phyloP scores from a whole-genome alignment of 768 basidiomycete species.

The Podaxis sp. region DNA sequence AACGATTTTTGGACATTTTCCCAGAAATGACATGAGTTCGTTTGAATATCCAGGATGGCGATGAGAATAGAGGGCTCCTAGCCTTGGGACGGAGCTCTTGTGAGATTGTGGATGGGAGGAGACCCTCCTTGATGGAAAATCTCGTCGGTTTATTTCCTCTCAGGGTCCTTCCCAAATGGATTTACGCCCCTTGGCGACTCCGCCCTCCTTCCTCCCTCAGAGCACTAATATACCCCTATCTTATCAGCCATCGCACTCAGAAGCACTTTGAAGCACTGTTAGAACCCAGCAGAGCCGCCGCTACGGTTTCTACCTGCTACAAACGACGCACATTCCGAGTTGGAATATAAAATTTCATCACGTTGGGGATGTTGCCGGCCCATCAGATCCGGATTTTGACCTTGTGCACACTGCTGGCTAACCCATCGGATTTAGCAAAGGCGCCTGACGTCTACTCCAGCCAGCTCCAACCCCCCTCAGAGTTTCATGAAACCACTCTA shows the following conservation, averaged over 20 bases:
- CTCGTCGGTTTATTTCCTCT: constrained; percentile 14
- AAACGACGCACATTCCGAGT: not conserved
- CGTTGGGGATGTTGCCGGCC: constrained; percentile 3
- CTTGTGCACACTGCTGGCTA: not conserved
- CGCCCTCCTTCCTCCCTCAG: not conserved
- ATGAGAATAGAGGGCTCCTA: constrained; percentile 15
- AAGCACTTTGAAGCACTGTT: not conserved
- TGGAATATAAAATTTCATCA: constrained; percentile 1
- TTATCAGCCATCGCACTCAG: constrained; percentile 5
- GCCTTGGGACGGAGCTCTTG: constrained; percentile 15
- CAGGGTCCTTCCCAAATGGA: constrained; percentile 16
- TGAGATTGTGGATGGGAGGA: constrained; percentile 16
- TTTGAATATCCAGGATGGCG: constrained; percentile 41
- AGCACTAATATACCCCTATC: not conserved
- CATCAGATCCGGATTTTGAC: constrained; percentile 9
- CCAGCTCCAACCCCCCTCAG: not conserved
- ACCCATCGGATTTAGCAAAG: not conserved
- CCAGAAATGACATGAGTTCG: constrained; percentile 42
- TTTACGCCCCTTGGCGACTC: constrained; percentile 11
- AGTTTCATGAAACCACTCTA: not conserved
- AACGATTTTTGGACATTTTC: constrained; percentile 43
- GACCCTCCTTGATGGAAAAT: constrained; percentile 21
- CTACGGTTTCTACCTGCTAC: not conserved
- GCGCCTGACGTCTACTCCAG: not conserved
- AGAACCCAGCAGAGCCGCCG: not conserved